Evolutionary conservation across 129 eudicot species (phyloP).

Genomic region (Helianthus tuberosus): DNA sequence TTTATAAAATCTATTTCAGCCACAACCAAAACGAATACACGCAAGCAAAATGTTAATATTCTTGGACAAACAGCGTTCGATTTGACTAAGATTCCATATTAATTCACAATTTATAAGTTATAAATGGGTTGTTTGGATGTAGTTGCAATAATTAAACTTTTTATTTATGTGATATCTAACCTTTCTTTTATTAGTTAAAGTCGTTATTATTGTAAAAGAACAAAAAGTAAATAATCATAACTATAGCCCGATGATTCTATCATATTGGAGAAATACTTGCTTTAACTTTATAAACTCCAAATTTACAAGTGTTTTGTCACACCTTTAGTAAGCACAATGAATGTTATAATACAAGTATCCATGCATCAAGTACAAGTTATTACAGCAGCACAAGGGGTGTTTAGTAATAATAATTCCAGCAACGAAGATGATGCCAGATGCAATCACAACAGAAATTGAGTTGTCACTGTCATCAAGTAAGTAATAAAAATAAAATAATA

Average conservation of each 20-base stretch:
- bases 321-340: constrained; percentile 21
- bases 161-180: neutral
- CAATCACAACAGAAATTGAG: constrained; percentile 34
- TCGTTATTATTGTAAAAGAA: neutral
- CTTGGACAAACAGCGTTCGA: too few relatives aligned
- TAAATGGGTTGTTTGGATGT: constrained; percentile 1
- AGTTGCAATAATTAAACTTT: neutral
- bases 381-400: constrained; percentile 6
- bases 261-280: neutral
- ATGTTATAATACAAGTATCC: constrained; percentile 10
- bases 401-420: neutral
- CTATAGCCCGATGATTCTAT: neutral
- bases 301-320: constrained; percentile 24
- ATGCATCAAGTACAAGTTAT: constrained; percentile 21
- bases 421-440: constrained; percentile 19
- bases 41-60: too few relatives aligned
- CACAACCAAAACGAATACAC: too few relatives aligned
- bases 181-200: too few relatives aligned
- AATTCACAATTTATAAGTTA: neutral
- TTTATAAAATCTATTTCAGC: too few relatives aligned
- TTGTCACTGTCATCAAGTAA: constrained; percentile 30
- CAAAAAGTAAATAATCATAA: constrained; percentile 8
- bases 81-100: neutral
- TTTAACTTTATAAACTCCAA: neutral
- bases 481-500: neutral